These are phyloP conservation scores for Pythium biforme DNA, from an alignment of 352 stramenopile genomes.

Conservation along the genomic window DNA sequence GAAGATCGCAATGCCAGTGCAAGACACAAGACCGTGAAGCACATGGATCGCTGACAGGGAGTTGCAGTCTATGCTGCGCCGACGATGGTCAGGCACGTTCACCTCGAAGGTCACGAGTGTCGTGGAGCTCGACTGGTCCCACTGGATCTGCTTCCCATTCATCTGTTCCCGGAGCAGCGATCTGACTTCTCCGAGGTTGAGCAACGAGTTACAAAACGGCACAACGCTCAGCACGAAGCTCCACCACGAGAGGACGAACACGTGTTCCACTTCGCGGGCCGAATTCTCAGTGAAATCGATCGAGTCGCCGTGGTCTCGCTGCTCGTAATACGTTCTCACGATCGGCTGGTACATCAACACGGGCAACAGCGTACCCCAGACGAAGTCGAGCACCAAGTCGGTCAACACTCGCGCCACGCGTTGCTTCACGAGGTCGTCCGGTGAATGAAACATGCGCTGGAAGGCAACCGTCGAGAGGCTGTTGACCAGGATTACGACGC, in stretches of 20 bases:
- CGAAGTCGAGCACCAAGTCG: slow-evolving; percentile 15
- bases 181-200: slow-evolving; percentile 10
- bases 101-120: not conserved
- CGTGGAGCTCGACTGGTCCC: not conserved
- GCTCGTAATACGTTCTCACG: not conserved
- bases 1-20: not conserved
- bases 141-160: not conserved
- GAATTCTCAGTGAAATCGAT: slow-evolving; percentile 17
- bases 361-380: slow-evolving; percentile 18
- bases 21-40: not conserved
- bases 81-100: not conserved
- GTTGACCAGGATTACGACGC: slow-evolving; percentile 16
- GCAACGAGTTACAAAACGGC: slow-evolving; percentile 16
- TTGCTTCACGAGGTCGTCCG: not conserved
- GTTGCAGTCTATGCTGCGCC: not conserved
- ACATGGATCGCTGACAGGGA: not conserved
- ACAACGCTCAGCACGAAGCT: slow-evolving; percentile 16
- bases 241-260: slow-evolving; percentile 14
- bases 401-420: slow-evolving; percentile 6
- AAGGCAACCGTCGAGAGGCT: slow-evolving; percentile 2
- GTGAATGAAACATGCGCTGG: not conserved
- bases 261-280: slow-evolving; percentile 10
- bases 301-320: slow-evolving; percentile 12
- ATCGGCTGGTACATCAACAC: slow-evolving; percentile 28
- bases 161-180: slow-evolving; percentile 4